Evolutionary conservation across 805 yeast species (phyloP).

Genomic region (Candida insectalens): DNA sequence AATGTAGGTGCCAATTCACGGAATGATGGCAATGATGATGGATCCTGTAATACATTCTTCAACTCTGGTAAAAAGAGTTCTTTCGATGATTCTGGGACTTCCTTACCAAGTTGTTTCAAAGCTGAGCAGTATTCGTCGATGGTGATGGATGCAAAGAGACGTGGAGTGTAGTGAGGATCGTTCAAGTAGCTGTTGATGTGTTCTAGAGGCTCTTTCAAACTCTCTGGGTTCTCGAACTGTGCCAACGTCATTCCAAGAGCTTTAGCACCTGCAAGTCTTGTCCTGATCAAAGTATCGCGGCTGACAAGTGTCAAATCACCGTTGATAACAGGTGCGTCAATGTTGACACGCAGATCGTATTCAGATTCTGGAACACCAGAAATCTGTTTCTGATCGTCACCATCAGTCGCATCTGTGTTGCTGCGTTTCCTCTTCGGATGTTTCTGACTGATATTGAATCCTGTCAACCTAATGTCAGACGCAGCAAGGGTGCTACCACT

Average conservation of each 20-base stretch:
- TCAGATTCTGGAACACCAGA: conserved; percentile 41
- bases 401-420: neutral
- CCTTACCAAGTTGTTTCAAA: conserved; percentile 5
- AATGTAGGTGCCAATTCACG: conserved; percentile 83
- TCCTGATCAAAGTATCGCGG: conserved; percentile 57
- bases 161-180: conserved; percentile 72
- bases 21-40: conserved; percentile 43
- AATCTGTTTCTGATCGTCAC: conserved; percentile 18
- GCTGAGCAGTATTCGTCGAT: conserved; percentile 55
- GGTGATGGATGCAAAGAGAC: conserved; percentile 58
- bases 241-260: conserved; percentile 67
- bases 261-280: conserved; percentile 65
- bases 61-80: conserved; percentile 14
- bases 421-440: conserved; percentile 1
- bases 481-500: conserved; percentile 44
- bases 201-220: conserved; percentile 29
- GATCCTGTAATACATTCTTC: conserved; percentile 29
- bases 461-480: conserved; percentile 18
- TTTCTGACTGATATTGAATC: conserved; percentile 15
- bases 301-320: conserved; percentile 91
- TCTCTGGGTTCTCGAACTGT: conserved; percentile 28
- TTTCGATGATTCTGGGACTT: conserved; percentile 2
- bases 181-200: conserved; percentile 32
- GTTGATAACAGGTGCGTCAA: conserved; percentile 83
- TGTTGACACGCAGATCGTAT: conserved; percentile 58